Evolutionary conservation across 2,329 filamentous ascomycete species (phyloP), one percentile per base, ranked within the genome.

Genomic region (Penicillium frequentans): DNA sequence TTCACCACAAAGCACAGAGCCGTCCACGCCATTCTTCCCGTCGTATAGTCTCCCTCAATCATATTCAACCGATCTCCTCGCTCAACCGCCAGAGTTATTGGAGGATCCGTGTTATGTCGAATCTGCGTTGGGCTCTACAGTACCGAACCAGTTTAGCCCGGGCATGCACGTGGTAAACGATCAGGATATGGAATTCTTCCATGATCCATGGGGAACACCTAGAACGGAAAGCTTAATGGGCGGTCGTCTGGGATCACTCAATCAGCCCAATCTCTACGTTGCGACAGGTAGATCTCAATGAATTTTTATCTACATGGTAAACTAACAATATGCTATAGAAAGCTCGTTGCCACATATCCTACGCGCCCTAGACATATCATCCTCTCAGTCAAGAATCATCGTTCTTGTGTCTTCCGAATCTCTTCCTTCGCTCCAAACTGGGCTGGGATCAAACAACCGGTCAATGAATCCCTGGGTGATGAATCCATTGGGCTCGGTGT

Each of bases 211-310:
- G 49, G 19, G 26, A 23, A 10, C n/a, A 13, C 4, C 11, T 3
- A 50, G 16, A 46, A 42, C 4, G 51, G 54, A 10, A 11, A 39
- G 6, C 31, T 26, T 13, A 2, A 11, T 26, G n/a, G 23, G 14
- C n/a, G n/a, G n/a, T n/a, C n/a, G n/a, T n/a, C 16, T 19, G 6
- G n/a, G 35, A 5, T 19, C 47, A 16, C 2, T 16, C 1, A 58
- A 52, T 42, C 63, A 61, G 42, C 57, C 63, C 23, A 42, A 55
- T 37, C 56, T 60, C 24, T 66, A 66, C 26, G 47, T 61, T 37
- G 58, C 60, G 1, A 66, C 61, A 26, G 64, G 64, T 65, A 21
- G n/a, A n/a, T n/a, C n/a, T n/a, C n/a, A n/a, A n/a, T n/a, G n/a
- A n/a, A n/a, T n/a, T n/a, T n/a, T n/a, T 19, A 6, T 29, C 31